Percentiles rank a stretch among this genome's conserved stretches.
These are phyloP conservation scores for Letharia columbiana DNA, from an alignment of 495 filamentous ascomycete genomes.

Conservation along the genomic window DNA sequence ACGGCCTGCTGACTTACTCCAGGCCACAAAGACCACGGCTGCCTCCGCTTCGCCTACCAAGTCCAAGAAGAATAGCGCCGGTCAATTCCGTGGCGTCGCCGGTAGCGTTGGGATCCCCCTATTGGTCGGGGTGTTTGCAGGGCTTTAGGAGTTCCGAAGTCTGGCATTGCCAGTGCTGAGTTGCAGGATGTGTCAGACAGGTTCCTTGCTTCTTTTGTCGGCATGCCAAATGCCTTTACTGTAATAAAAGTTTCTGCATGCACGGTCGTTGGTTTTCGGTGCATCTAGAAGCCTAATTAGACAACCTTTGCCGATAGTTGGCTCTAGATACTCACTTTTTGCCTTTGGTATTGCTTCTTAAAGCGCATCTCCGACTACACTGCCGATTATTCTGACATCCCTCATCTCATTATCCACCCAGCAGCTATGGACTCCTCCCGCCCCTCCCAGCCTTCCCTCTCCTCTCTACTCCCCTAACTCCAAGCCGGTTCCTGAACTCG, in stretches of 20 bases:
- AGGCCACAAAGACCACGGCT: neutral
- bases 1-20: neutral
- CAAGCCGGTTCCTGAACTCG: no score
- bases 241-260: neutral
- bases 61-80: neutral
- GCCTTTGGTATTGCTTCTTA: no score
- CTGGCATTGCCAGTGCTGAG: neutral
- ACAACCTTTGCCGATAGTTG: no score
- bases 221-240: no score
- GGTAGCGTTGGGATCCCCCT: neutral
- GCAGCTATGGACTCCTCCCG: no score
- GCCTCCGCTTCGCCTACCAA: neutral
- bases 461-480: no score
- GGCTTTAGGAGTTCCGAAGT: neutral
- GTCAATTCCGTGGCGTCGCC: neutral
- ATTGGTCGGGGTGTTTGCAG: neutral
- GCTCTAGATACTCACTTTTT: no score
- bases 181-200: neutral
- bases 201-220: neutral
- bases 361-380: no score
- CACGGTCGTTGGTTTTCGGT: neutral
- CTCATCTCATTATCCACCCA: no score
- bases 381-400: no score
- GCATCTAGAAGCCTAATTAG: no score
- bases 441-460: no score